These are phyloP conservation scores for Eutrema yunnanense DNA, from an alignment of 345 rosid species.

Conservation along the genomic window DNA sequence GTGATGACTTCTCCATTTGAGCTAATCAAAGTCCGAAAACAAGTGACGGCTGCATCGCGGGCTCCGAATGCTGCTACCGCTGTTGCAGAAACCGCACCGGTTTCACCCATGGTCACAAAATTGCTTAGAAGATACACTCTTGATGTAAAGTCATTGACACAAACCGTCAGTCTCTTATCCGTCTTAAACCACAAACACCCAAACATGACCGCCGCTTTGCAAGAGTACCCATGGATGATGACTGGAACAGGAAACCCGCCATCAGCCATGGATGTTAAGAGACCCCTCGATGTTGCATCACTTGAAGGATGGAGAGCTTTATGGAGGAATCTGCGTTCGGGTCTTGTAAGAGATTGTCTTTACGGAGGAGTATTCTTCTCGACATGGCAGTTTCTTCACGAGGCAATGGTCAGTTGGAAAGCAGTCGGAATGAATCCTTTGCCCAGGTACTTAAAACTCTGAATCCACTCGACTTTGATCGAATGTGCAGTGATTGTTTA, in stretches of 20 bases:
- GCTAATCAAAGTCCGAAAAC: constrained; percentile 68
- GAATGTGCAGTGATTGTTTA: not conserved
- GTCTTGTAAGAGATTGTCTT: constrained; percentile 67
- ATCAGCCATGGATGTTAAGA: constrained; percentile 56
- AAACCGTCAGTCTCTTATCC: constrained; percentile 63
- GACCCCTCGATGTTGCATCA: constrained; percentile 52
- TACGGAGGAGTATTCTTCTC: constrained; percentile 85
- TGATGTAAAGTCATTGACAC: constrained; percentile 56
- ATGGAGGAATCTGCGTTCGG: constrained; percentile 80
- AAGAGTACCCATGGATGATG: constrained; percentile 93
- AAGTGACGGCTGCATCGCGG: constrained; percentile 69
- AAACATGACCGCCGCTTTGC: constrained; percentile 57
- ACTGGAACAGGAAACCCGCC: constrained; percentile 92
- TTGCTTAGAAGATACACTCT: constrained; percentile 54
- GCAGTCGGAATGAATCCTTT: constrained; percentile 78
- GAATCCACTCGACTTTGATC: not conserved
- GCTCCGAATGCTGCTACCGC: constrained; percentile 34
- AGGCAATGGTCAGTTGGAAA: constrained; percentile 73
- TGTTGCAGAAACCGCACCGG: constrained; percentile 26
- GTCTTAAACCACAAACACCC: constrained; percentile 61
- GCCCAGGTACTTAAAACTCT: constrained; percentile 50
- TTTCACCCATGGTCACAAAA: constrained; percentile 42
- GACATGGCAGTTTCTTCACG: constrained; percentile 79
- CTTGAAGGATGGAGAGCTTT: constrained; percentile 78
- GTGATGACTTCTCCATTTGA: constrained; percentile 70